Conservation (phyloP, 805 yeast species). For the Candida germanica region DNA sequence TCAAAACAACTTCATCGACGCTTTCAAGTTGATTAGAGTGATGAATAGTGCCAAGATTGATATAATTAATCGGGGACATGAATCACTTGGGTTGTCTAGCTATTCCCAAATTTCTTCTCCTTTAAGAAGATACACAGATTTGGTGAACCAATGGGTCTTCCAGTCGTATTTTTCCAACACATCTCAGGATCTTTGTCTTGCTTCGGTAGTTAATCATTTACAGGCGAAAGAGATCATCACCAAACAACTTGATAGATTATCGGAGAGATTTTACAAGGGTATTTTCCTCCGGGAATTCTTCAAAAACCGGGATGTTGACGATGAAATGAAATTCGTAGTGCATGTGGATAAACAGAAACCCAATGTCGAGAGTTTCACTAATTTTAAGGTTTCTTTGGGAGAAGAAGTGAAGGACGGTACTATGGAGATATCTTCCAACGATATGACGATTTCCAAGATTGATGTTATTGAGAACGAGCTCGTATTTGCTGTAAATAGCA, state of each 20-base stretch:
- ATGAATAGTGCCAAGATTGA: constrained; percentile 54
- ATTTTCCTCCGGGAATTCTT: constrained; percentile 29
- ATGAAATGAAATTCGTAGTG: constrained; percentile 18
- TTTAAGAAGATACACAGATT: constrained; percentile 75
- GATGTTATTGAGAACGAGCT: constrained; percentile 38
- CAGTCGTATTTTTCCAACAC: constrained; percentile 15
- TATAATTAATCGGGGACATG: constrained; percentile 47
- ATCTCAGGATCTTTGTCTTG: constrained; percentile 7
- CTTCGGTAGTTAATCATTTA: constrained; percentile 24
- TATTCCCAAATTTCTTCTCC: constrained; percentile 89
- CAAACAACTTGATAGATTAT: constrained; percentile 21
- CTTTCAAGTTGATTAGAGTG: constrained; percentile 42
- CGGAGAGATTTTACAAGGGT: constrained; percentile 37
- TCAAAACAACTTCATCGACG: constrained; percentile 30
- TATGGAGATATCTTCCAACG: not conserved
- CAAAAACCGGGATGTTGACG: constrained; percentile 12
- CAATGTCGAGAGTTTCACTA: constrained; percentile 2
- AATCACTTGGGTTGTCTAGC: constrained; percentile 56
- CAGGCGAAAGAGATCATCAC: constrained; percentile 30
- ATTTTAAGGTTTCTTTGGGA: constrained; percentile 19
- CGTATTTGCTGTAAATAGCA: constrained; percentile 14
- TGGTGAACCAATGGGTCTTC: constrained; percentile 77
- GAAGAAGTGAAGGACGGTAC: not conserved
- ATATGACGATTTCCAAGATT: constrained; percentile 18
- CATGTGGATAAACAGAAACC: constrained; percentile 3